phyloP scores from a whole-genome alignment of 2,329 filamentous ascomycete species.

The Blastomyces gilchristii region DNA sequence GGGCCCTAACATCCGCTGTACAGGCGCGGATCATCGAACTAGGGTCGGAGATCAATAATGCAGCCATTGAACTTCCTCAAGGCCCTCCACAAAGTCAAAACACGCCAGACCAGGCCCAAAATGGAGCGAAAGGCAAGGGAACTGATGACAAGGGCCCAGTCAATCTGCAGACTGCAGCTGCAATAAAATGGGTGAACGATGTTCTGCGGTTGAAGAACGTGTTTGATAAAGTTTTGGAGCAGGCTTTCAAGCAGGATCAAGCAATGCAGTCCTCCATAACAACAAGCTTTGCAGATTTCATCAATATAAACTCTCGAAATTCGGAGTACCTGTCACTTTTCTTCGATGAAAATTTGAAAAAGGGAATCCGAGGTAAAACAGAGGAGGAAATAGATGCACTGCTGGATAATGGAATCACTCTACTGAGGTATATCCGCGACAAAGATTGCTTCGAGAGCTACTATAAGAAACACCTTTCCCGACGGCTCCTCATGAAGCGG shows the following conservation, averaged over 20 bases:
- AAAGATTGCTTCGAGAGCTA: slow-evolving; percentile 95
- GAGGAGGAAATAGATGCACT: slow-evolving; percentile 76
- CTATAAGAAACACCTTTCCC: slow-evolving; percentile 93
- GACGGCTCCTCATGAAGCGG: slow-evolving; percentile 76
- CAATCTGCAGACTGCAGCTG: slow-evolving; percentile 73
- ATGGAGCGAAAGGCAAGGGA: slow-evolving; percentile 42
- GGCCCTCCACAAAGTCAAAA: slow-evolving; percentile 40
- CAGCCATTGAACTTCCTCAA: slow-evolving; percentile 46
- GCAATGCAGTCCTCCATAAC: slow-evolving; percentile 72
- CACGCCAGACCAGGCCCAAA: slow-evolving; percentile 36
- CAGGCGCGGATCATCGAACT: slow-evolving; percentile 67
- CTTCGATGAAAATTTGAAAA: slow-evolving; percentile 92
- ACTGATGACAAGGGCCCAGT: slow-evolving; percentile 41
- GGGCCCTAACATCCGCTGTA: slow-evolving; percentile 58
- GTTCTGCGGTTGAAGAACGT: slow-evolving; percentile 77
- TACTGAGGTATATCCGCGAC: slow-evolving; percentile 80
- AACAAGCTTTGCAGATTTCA: slow-evolving; percentile 82
- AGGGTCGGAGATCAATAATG: slow-evolving; percentile 69
- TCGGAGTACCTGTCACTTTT: slow-evolving; percentile 93
- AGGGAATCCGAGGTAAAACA: slow-evolving; percentile 84
- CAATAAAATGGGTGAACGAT: slow-evolving; percentile 92
- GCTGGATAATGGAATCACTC: slow-evolving; percentile 77
- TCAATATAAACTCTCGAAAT: slow-evolving; percentile 76
- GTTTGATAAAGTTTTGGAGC: slow-evolving; percentile 68
- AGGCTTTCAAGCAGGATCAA: slow-evolving; percentile 65